Percentiles rank a stretch among this genome's conserved stretches.
phyloP scores from a whole-genome alignment of 208 protist species.

The Porcisia deanei region DNA sequence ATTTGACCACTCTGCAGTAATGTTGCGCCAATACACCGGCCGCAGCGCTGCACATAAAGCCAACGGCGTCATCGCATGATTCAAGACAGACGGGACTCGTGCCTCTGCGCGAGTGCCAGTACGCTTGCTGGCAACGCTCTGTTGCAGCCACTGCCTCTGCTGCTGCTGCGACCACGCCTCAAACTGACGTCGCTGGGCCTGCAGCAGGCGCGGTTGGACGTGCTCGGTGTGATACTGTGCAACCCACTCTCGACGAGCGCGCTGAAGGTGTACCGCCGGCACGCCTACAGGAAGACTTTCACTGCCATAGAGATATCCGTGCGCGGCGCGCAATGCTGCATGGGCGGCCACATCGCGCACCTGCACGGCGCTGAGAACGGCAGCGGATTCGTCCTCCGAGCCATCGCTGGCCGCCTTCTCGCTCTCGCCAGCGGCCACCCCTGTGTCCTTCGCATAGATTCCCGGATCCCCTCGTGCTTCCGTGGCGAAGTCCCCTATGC shows the following conservation, averaged over 20 bases:
- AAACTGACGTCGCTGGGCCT: slow-evolving; percentile 32
- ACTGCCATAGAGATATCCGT: slow-evolving; percentile 41
- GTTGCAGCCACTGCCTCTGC: background rate
- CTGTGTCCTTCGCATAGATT: background rate
- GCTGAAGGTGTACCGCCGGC: slow-evolving; percentile 37
- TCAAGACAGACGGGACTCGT: background rate
- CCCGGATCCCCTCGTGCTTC: background rate
- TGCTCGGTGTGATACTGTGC: slow-evolving; percentile 26
- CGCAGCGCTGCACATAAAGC: slow-evolving; percentile 11
- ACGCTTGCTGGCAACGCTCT: background rate
- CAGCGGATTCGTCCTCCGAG: background rate
- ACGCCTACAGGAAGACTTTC: slow-evolving; percentile 45
- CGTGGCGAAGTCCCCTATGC: background rate
- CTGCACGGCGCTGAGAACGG: slow-evolving; percentile 1
- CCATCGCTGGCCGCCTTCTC: background rate
- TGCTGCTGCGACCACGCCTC: slow-evolving; percentile 14
- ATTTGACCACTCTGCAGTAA: background rate
- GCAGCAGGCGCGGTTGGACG: slow-evolving; percentile 34
- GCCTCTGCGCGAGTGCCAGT: too few relatives aligned
- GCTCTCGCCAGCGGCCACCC: background rate
- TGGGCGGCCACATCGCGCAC: slow-evolving; percentile 24
- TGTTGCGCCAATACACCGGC: slow-evolving; percentile 19
- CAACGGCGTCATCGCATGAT: background rate
- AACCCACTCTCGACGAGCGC: slow-evolving; percentile 38
- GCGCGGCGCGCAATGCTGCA: slow-evolving; percentile 29